Evolutionary conservation across 2,329 filamentous ascomycete genomes (phyloP), one percentile per base, ranked within the genome.

Genomic region (Bipolaris victoriae): DNA sequence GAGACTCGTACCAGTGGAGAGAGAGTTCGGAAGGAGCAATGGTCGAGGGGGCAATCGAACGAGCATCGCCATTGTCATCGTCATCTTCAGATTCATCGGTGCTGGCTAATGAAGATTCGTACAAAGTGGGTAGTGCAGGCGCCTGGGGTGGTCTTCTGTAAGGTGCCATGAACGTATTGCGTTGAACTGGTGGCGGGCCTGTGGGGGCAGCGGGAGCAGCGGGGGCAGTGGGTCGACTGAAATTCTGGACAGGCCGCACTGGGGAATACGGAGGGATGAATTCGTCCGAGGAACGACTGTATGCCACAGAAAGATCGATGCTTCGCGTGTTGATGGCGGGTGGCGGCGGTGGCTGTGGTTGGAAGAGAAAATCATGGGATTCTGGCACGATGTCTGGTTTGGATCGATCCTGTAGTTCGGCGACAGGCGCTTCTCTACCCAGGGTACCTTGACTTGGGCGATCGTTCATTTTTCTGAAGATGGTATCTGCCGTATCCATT

Each of bases 21-120:
- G 73, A 75, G 48, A 77, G 67, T 20, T 67, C 73, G 13, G 74
- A 76, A 10, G 70, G 73, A 7, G 73, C 70, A 45, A 73, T 63
- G 18, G 72, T 74, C 43, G 54, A 72, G 31, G 56, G 70, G 2
- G 71, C 65, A 24, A 72, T 70, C 0, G 71, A 75, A 26, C 57
- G 47, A 35, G 65, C 48, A 53, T 71, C 66, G n/a, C 45, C 49
- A 16, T 57, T 45, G 1, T 46, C 55, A 43, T 70, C 66, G 18
- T 49, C 24, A 4, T 64, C 41, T 39, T 65, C 62, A 9, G 54
- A 46, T 9, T 62, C 43, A 35, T 71, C 68, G n/a, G 61, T 67
- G 37, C 68, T 69, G 22, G 68, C 62, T 13, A 72, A 60, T 7
- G 70, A 74, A 2, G 61, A 66, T 51, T 75, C 72, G 53, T 75